Evolutionary conservation across 306 rosid species (phyloP).

Genomic region (Medicago truncatula): MtrunA17r5.0-ANR NC_053044.1:14979001-14979500

Average conservation of each 20-base stretch:
- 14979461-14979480: not conserved
- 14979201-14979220: not conserved
- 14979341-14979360: too few relatives aligned
- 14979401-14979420: not conserved
- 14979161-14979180: too few relatives aligned
- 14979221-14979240: not conserved
- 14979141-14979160: conserved; percentile 1
- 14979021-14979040: conserved; percentile 12
- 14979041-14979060: conserved; percentile 7
- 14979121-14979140: conserved; percentile 8
- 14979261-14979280: not conserved
- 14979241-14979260: not conserved
- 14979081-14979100: not conserved
- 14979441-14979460: not conserved
- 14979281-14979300: not conserved
- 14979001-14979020: not conserved
- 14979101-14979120: conserved; percentile 28
- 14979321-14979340: too few relatives aligned
- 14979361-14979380: too few relatives aligned
- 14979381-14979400: too few relatives aligned
- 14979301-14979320: not conserved
- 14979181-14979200: not conserved
- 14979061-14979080: conserved; percentile 22
- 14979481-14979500: not conserved
- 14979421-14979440: not conserved